Evolutionary conservation across 2,329 filamentous ascomycete species (phyloP).

Genomic region (Lasiodiplodia sp.): DNA sequence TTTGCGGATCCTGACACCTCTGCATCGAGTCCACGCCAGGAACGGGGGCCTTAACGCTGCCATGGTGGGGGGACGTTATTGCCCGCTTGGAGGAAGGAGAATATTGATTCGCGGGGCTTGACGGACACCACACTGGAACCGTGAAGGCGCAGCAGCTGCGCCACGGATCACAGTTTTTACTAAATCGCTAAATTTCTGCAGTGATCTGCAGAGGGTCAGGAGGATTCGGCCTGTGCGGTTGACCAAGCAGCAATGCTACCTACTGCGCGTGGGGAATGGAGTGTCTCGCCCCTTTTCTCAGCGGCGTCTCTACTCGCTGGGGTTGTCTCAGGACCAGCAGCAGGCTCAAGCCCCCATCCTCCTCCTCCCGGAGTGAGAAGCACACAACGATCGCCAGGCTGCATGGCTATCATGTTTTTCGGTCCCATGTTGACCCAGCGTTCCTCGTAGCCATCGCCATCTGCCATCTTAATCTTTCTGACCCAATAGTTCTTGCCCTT

Average conservation of each 20-base stretch:
- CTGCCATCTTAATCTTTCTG: conserved; percentile 59
- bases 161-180: neutral
- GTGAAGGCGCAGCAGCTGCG: neutral
- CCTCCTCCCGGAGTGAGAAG: conserved; percentile 33
- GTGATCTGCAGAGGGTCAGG: neutral
- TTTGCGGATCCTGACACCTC: no score
- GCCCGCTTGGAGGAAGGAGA: neutral
- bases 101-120: neutral
- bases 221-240: neutral
- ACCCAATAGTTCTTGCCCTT: conserved; percentile 85
- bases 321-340: neutral
- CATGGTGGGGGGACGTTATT: neutral
- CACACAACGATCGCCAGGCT: conserved; percentile 32
- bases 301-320: neutral
- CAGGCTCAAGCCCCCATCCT: conserved; percentile 28
- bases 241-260: neutral
- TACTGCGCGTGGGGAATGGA: neutral
- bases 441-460: conserved; percentile 26
- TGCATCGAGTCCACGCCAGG: neutral
- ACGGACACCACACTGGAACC: neutral
- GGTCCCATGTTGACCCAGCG: conserved; percentile 33
- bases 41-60: neutral
- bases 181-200: neutral
- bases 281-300: neutral
- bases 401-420: conserved; percentile 33